These are phyloP conservation scores for Lentinula detonsa DNA, from an alignment of 768 basidiomycete genomes.

Conservation along the genomic window DNA sequence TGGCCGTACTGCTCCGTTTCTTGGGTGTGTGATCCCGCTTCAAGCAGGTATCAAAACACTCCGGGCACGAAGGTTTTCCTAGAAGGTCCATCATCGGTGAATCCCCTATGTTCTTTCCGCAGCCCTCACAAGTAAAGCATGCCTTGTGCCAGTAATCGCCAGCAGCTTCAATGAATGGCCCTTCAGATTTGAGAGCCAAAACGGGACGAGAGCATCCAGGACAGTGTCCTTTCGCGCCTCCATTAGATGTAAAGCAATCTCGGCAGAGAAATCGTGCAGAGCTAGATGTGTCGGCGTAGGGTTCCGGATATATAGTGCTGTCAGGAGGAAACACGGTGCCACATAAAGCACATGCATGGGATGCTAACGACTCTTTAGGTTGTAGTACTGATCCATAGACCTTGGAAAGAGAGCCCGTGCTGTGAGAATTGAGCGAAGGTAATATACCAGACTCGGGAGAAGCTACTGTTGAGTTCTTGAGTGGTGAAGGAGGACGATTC, in stretches of 20 bases:
- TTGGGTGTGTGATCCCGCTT: slow-evolving; percentile 46
- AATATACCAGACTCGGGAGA: slow-evolving; percentile 57
- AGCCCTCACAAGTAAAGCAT: slow-evolving; percentile 74
- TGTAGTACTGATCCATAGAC: slow-evolving; percentile 84
- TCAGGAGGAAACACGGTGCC: slow-evolving; percentile 65
- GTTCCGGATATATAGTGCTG: slow-evolving; percentile 82
- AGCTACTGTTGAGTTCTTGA: slow-evolving; percentile 46
- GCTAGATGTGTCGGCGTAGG: slow-evolving; percentile 22
- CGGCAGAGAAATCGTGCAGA: slow-evolving; percentile 65
- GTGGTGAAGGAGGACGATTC: slow-evolving; percentile 47
- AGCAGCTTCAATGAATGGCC: slow-evolving; percentile 67
- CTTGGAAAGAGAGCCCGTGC: slow-evolving; percentile 52
- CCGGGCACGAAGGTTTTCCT: slow-evolving; percentile 71
- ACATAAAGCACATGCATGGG: slow-evolving; percentile 67
- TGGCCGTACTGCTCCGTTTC: slow-evolving; percentile 22
- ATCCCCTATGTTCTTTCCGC: slow-evolving; percentile 67
- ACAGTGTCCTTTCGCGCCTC: slow-evolving; percentile 76
- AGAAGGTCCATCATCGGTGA: slow-evolving; percentile 79
- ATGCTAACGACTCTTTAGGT: slow-evolving; percentile 64
- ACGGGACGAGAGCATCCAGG: slow-evolving; percentile 64
- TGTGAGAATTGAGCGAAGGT: slow-evolving; percentile 43
- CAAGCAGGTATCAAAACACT: slow-evolving; percentile 77
- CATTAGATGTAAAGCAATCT: slow-evolving; percentile 62
- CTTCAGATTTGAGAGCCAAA: slow-evolving; percentile 69
- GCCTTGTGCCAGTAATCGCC: slow-evolving; percentile 75